A percentile compares a stretch with the other conserved stretches of the same genome.
Evolutionary conservation across 257 asterid genomes (phyloP).

Genomic region (Hygrophila difformis): DNA sequence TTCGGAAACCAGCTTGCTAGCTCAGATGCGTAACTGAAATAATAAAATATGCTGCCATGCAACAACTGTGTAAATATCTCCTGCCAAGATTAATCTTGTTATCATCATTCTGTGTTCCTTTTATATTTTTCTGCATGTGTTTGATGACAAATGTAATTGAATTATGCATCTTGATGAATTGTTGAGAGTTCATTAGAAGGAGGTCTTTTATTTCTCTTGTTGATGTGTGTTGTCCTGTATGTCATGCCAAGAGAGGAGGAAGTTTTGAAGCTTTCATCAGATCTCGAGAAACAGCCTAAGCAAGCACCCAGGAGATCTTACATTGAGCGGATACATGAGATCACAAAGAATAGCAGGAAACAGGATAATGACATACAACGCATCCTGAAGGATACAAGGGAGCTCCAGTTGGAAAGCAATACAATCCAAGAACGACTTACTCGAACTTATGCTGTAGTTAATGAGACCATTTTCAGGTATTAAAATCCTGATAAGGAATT

Average conservation of each 20-base stretch:
- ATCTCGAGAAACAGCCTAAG: constrained; percentile 50
- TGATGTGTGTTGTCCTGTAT: constrained; percentile 5
- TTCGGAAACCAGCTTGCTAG: too few relatives aligned
- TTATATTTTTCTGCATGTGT: background rate
- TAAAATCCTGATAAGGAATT: too few relatives aligned
- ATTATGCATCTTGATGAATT: too few relatives aligned
- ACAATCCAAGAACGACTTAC: constrained; percentile 67
- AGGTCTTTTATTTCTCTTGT: too few relatives aligned
- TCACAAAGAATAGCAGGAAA: constrained; percentile 77
- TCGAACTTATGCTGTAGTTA: constrained; percentile 62
- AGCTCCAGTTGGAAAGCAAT: constrained; percentile 80
- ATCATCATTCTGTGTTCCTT: background rate
- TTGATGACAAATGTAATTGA: too few relatives aligned
- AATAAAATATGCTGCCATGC: background rate
- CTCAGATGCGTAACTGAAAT: background rate
- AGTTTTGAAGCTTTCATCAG: constrained; percentile 36
- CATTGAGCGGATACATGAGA: constrained; percentile 59
- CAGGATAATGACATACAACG: constrained; percentile 63
- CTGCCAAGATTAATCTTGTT: background rate
- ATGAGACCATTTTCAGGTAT: constrained; percentile 69
- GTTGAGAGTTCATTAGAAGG: too few relatives aligned
- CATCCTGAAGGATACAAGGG: constrained; percentile 74
- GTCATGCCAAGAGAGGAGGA: constrained; percentile 47
- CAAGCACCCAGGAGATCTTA: constrained; percentile 44
- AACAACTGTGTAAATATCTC: background rate